A percentile compares a stretch with the other conserved stretches of the same genome.
phyloP scores from a whole-genome alignment of 2,329 filamentous ascomycete species.

The Mycocentrospora acerina region DNA sequence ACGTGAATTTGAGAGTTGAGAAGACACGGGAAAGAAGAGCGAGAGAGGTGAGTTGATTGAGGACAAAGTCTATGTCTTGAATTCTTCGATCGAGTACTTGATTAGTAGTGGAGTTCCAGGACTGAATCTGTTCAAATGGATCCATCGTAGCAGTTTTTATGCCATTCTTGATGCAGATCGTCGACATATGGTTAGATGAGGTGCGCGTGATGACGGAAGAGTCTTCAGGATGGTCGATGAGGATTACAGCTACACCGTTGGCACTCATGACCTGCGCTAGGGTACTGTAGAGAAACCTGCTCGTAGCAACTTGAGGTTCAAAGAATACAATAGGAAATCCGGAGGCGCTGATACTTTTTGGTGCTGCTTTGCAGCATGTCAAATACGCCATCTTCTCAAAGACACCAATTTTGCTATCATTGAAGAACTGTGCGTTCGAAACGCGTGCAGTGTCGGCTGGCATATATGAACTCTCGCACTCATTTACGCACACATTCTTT shows the following conservation, averaged over 20 bases:
- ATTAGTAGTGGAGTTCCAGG: conserved; percentile 17
- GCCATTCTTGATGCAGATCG: conserved; percentile 26
- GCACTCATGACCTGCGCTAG: conserved; percentile 51
- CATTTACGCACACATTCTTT: conserved; percentile 7
- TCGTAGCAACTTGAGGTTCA: conserved; percentile 49
- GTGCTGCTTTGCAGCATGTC: conserved; percentile 15
- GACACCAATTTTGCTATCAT: conserved; percentile 14
- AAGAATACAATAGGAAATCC: conserved; percentile 42
- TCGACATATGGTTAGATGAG: conserved; percentile 25
- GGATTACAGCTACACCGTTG: conserved; percentile 49
- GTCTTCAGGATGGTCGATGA: conserved; percentile 55
- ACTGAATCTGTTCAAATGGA: conserved; percentile 13
- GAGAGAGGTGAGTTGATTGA: conserved; percentile 10
- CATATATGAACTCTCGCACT: conserved; percentile 25
- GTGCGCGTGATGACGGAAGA: conserved; percentile 49
- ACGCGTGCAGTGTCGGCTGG: conserved; percentile 14
- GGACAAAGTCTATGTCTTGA: conserved; percentile 20
- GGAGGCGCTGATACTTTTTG: conserved; percentile 6
- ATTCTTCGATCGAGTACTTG: conserved; percentile 16
- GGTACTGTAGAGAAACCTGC: conserved; percentile 47
- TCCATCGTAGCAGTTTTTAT: conserved; percentile 12
- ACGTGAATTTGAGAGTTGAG: conserved; percentile 11
- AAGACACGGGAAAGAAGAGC: conserved; percentile 10
- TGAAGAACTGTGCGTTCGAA: conserved; percentile 25
- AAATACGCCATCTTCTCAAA: conserved; percentile 22